phyloP scores from a whole-genome alignment of 495 filamentous ascomycete genomes.

The Neurospora discreta region DNA sequence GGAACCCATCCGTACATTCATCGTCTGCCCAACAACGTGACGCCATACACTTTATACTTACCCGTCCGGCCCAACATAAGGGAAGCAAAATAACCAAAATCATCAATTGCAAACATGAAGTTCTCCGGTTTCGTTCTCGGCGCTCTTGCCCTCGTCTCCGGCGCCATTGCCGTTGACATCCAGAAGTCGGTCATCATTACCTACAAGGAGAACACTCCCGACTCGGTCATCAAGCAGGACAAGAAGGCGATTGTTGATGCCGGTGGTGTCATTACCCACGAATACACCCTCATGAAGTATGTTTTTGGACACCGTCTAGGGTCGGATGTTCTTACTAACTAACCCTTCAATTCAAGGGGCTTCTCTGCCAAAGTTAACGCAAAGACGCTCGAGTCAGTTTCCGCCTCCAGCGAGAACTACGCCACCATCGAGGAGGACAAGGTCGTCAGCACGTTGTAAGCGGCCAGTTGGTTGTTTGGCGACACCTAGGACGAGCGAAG shows the following conservation, averaged over 20 bases:
- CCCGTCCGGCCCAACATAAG: not conserved
- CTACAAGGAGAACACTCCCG: conserved; percentile 63
- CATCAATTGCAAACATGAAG: conserved; percentile 43
- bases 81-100: not conserved
- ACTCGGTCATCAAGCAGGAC: conserved; percentile 53
- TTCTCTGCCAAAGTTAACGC: conserved; percentile 65
- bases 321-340: conserved; percentile 3
- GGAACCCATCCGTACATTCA: conserved; percentile 7
- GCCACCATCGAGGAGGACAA: conserved; percentile 69
- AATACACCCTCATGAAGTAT: conserved; percentile 48
- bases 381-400: conserved; percentile 57
- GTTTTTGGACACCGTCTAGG: conserved; percentile 2
- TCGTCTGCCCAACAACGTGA: not conserved
- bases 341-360: conserved; percentile 43
- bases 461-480: not conserved
- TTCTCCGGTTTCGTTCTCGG: conserved; percentile 41
- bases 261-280: conserved; percentile 49
- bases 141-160: conserved; percentile 39
- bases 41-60: not conserved
- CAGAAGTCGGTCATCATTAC: conserved; percentile 68
- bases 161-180: conserved; percentile 42
- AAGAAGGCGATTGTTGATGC: conserved; percentile 58
- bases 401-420: conserved; percentile 52
- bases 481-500: not conserved
- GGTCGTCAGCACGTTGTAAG: conserved; percentile 32